Evolutionary conservation across 768 basidiomycete genomes (phyloP).

Genomic region (Mycena floridula): DNA sequence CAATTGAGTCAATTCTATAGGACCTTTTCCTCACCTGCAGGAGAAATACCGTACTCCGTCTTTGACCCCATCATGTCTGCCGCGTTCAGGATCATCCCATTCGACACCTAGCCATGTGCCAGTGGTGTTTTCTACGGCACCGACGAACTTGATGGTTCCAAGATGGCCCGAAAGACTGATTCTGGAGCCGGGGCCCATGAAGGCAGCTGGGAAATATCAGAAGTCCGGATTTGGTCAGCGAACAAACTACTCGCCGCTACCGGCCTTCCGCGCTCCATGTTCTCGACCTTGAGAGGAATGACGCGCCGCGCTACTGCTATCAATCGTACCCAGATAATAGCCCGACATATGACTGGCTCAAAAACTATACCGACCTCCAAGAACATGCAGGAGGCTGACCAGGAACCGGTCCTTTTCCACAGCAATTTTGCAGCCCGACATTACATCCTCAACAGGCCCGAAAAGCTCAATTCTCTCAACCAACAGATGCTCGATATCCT

Average conservation of each 20-base stretch:
- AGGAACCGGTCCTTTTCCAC: slow-evolving; percentile 63
- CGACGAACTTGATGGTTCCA: slow-evolving; percentile 70
- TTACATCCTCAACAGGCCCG: slow-evolving; percentile 75
- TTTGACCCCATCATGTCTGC: slow-evolving; percentile 84
- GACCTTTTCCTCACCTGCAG: slow-evolving; percentile 50
- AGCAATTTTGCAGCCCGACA: slow-evolving; percentile 56
- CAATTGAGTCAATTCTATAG: slow-evolving; percentile 1
- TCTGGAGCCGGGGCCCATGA: slow-evolving; percentile 41
- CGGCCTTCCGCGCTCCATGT: slow-evolving; percentile 3
- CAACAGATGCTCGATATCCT: slow-evolving; percentile 70
- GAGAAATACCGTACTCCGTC: slow-evolving; percentile 74
- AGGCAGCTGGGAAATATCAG: slow-evolving; percentile 13
- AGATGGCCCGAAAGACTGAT: slow-evolving; percentile 45
- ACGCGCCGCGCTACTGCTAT: slow-evolving; percentile 31
- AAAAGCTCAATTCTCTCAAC: slow-evolving; percentile 79
- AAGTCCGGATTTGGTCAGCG: neutral
- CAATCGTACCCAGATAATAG: slow-evolving; percentile 37
- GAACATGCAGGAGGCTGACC: slow-evolving; percentile 17
- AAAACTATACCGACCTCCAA: slow-evolving; percentile 2
- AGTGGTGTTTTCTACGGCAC: slow-evolving; percentile 52
- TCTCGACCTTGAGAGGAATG: slow-evolving; percentile 31
- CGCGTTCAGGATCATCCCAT: slow-evolving; percentile 84
- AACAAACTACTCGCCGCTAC: neutral
- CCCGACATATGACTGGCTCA: slow-evolving; percentile 43
- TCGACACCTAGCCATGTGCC: slow-evolving; percentile 94